These are phyloP conservation scores for Boletus fagicola DNA, from an alignment of 768 basidiomycete species.

Conservation along the genomic window DNA sequence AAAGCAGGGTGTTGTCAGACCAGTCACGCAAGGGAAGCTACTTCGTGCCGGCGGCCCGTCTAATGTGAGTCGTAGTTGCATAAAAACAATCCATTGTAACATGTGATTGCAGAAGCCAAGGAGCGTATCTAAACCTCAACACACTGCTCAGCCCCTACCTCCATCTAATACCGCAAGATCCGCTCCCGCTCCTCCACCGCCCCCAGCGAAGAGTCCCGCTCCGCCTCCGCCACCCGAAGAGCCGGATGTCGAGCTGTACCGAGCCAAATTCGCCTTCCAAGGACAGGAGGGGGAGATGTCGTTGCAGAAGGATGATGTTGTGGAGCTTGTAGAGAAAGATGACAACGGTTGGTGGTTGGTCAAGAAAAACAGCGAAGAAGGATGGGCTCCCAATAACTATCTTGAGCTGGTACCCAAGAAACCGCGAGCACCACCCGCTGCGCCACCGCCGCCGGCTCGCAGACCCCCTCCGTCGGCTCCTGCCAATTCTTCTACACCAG, in stretches of 20 bases:
- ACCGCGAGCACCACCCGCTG: conserved; percentile 60
- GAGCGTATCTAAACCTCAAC: conserved; percentile 38
- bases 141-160: conserved; percentile 55
- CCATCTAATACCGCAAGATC: conserved; percentile 28
- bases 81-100: not conserved
- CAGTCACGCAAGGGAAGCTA: conserved; percentile 82
- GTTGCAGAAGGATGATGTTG: conserved; percentile 84
- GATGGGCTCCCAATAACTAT: conserved; percentile 95
- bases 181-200: conserved; percentile 25
- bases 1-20: conserved; percentile 82
- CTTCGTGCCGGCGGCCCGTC: conserved; percentile 76
- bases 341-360: conserved; percentile 99
- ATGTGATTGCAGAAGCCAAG: conserved; percentile 43
- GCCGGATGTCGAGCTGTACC: conserved; percentile 73
- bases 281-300: conserved; percentile 93
- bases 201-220: conserved; percentile 42
- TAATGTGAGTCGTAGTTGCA: conserved; percentile 36
- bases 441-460: conserved; percentile 64
- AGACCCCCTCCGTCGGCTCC: conserved; percentile 46
- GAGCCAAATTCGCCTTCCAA: conserved; percentile 88
- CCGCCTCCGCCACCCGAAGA: conserved; percentile 56
- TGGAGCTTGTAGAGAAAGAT: conserved; percentile 89
- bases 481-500: conserved; percentile 34
- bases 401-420: conserved; percentile 76
- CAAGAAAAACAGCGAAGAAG: conserved; percentile 76